These are phyloP conservation scores for Triangularia verruculosa DNA, from an alignment of 2,329 filamentous ascomycete genomes.

Conservation along the genomic window DNA sequence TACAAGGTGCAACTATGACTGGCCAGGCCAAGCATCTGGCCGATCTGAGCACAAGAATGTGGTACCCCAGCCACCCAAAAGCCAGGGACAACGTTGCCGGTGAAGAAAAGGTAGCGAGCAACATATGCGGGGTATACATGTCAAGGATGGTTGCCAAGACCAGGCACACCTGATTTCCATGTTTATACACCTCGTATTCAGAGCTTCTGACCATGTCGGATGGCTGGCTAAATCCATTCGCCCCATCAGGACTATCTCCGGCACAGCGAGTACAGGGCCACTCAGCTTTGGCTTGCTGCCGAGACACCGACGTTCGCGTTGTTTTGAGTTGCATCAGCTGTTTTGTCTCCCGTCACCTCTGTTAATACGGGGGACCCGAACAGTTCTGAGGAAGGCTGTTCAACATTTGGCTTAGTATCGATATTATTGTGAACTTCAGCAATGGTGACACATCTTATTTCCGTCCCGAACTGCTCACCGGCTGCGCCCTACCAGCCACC, in stretches of 20 bases:
- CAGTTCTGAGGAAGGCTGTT: background rate
- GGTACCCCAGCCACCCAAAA: background rate
- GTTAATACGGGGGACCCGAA: background rate
- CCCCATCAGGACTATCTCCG: background rate
- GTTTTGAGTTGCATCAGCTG: background rate
- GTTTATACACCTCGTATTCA: slow-evolving; percentile 1
- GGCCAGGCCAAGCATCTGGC: background rate
- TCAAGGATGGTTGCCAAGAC: background rate
- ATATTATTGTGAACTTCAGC: background rate
- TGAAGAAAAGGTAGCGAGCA: background rate
- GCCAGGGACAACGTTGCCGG: background rate
- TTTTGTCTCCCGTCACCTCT: background rate
- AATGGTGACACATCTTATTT: background rate
- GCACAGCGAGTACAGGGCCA: background rate
- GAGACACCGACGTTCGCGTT: background rate
- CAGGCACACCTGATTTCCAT: background rate
- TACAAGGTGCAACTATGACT: background rate
- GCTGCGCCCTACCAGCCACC: too few relatives aligned
- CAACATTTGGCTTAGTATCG: background rate
- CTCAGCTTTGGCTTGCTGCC: background rate
- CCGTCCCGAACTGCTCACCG: background rate
- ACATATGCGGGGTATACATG: background rate
- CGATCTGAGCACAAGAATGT: background rate
- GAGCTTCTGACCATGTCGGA: background rate
- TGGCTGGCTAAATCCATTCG: slow-evolving; percentile 1